Evolutionary conservation across 2,329 filamentous ascomycete species (phyloP).

Genomic region (Sclerotinia borealis): DNA sequence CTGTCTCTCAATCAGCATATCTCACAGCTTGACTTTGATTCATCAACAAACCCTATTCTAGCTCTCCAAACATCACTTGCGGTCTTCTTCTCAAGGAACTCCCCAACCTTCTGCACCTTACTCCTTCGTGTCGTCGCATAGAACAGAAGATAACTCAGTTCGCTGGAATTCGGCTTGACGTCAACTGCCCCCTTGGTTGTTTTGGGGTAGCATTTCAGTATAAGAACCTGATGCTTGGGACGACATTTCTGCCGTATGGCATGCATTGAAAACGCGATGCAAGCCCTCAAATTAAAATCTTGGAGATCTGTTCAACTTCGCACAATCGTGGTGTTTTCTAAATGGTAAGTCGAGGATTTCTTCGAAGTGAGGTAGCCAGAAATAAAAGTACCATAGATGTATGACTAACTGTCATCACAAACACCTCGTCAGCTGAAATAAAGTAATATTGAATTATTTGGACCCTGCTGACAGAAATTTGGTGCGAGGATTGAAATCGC

Average conservation of each 20-base stretch:
- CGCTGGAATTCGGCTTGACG: slow-evolving; percentile 92
- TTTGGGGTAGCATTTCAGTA: slow-evolving; percentile 93
- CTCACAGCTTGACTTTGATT: not conserved
- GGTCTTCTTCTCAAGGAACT: slow-evolving; percentile 90
- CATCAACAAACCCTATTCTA: slow-evolving; percentile 67
- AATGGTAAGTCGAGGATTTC: not conserved
- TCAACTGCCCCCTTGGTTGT: slow-evolving; percentile 87
- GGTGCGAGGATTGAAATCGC: not conserved
- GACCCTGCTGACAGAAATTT: slow-evolving; percentile 5
- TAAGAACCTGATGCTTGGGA: slow-evolving; percentile 93
- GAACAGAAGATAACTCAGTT: slow-evolving; percentile 94
- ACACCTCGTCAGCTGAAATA: slow-evolving; percentile 9
- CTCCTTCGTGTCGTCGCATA: slow-evolving; percentile 91
- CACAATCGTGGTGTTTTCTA: not conserved
- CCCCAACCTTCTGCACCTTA: slow-evolving; percentile 94
- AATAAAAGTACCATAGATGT: not conserved
- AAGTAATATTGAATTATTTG: not conserved
- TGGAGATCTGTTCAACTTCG: not conserved
- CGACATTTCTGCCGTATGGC: slow-evolving; percentile 64
- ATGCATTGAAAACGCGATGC: slow-evolving; percentile 43
- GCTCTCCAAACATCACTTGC: slow-evolving; percentile 84
- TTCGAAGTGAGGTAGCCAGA: not conserved
- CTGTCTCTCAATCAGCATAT: slow-evolving; percentile 39
- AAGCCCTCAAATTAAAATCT: slow-evolving; percentile 1
- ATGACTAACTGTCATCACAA: slow-evolving; percentile 5